Evolutionary conservation across 2,329 filamentous ascomycete genomes (phyloP), one percentile per base, ranked within the genome.

Genomic region (Pezicula rhizophila): DNA sequence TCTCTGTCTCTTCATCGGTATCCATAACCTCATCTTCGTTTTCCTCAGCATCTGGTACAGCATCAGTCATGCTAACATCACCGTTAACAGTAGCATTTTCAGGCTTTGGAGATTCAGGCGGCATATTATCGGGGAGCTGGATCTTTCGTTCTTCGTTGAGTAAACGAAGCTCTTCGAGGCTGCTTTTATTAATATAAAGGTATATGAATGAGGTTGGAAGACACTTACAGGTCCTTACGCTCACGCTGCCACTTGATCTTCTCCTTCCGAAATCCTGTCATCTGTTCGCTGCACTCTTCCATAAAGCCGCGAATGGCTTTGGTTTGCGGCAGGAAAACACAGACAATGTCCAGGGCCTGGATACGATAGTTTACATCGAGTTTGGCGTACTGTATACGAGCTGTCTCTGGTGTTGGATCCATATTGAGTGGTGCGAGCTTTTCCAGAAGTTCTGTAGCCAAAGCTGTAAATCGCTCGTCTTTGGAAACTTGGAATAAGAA

Each of bases 241-340:
- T 87, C 81, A 56, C 90, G 81, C 69, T 97, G 92, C 68, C 83
- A 86, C 56, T 95, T 89, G 52, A 96, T 96, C 71, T 96, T 96
- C 64, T 95, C 87, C 68, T 99, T 99, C 44, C 93, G 84, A 62
- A 95, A 89, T 47, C 84, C 82, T 2, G 93, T 99, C 91, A 97
- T 96, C 47, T 89, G 87, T 62, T 92, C 88, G 55, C 87, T 89
- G 69, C 91, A 95, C 54, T 92, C 85, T 57, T 96, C 89, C 75
- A 99, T 86, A 64, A 95, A 95, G 14, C 82, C 84, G 46, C 92
- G 84, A 57, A 97, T 80, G 2, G 87, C 84, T 64, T 89, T 91
- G 0, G 93, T 96, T 61, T 90, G 85, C 48, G 91, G 77, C 2
- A 88, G 91, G 52, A 97, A 74, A 73, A 92, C 84, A 65, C 89